phyloP scores from a whole-genome alignment of 2,329 filamentous ascomycete species.

The Apiospora phragmitis region DNA sequence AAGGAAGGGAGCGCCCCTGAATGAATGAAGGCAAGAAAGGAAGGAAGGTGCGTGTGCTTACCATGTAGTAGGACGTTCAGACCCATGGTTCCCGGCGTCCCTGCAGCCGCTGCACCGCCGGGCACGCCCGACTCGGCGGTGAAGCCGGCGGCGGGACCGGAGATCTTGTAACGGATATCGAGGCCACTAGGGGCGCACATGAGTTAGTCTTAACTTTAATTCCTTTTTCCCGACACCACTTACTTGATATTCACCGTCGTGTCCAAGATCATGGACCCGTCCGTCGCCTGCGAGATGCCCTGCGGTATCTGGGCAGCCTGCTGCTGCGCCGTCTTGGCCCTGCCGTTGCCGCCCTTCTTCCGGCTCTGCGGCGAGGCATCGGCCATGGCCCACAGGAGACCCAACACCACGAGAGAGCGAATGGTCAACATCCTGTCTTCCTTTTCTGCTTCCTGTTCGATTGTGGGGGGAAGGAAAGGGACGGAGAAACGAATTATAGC shows the following conservation, averaged over 20 bases:
- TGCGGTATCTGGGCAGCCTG: slow-evolving; percentile 32
- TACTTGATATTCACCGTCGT: slow-evolving; percentile 56
- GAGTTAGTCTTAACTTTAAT: neutral
- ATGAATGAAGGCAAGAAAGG: too few relatives aligned
- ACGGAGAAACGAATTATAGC: neutral
- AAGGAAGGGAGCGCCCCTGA: too few relatives aligned
- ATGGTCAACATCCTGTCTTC: slow-evolving; percentile 27
- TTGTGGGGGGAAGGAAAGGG: neutral
- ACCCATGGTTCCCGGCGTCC: slow-evolving; percentile 40
- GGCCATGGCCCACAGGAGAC: slow-evolving; percentile 21
- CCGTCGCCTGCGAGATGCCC: slow-evolving; percentile 45
- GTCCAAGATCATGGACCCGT: slow-evolving; percentile 57
- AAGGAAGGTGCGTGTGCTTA: too few relatives aligned
- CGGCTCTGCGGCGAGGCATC: slow-evolving; percentile 24
- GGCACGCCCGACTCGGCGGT: slow-evolving; percentile 47
- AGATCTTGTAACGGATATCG: slow-evolving; percentile 56
- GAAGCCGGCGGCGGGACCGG: slow-evolving; percentile 55
- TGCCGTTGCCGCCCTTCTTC: slow-evolving; percentile 15
- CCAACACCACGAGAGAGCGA: slow-evolving; percentile 25
- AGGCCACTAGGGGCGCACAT: slow-evolving; percentile 40
- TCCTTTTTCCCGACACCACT: slow-evolving; percentile 14
- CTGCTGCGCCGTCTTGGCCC: slow-evolving; percentile 25
- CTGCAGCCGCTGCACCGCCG: slow-evolving; percentile 38
- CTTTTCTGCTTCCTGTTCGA: slow-evolving; percentile 9
- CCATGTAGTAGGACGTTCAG: slow-evolving; percentile 59